These are phyloP conservation scores for Backusella circina DNA, from an alignment of 192 early-diverging fungal genomes.

Conservation along the genomic window DNA sequence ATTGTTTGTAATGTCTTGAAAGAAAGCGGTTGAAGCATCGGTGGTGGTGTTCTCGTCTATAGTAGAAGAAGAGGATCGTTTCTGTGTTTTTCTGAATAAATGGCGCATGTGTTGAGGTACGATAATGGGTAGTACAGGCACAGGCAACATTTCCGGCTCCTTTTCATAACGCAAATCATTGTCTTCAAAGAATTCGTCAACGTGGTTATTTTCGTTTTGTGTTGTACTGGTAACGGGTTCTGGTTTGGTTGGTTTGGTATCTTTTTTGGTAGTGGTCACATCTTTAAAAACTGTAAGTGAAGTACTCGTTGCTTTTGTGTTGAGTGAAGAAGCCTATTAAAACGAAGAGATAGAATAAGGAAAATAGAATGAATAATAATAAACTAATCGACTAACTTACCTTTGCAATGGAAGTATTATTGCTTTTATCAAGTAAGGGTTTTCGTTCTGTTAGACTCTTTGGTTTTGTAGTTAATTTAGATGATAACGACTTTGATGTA, in stretches of 20 bases:
- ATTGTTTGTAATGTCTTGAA: neutral
- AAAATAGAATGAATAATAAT: neutral
- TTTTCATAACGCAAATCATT: slow-evolving; percentile 2
- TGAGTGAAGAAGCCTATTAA: neutral
- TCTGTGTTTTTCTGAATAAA: neutral
- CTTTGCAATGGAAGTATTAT: neutral
- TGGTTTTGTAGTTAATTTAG: neutral
- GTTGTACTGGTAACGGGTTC: neutral
- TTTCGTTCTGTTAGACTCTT: neutral
- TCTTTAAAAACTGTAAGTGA: neutral
- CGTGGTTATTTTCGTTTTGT: neutral
- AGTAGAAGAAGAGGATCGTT: neutral
- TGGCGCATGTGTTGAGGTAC: slow-evolving; percentile 11
- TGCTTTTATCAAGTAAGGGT: neutral
- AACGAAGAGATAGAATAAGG: neutral
- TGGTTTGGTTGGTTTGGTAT: neutral
- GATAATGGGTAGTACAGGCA: slow-evolving; percentile 15
- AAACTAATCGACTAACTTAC: neutral
- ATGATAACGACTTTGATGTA: neutral
- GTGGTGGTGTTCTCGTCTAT: neutral
- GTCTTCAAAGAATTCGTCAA: slow-evolving; percentile 16
- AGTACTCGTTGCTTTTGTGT: neutral
- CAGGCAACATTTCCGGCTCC: neutral
- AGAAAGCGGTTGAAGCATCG: neutral
- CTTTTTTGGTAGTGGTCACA: neutral